phyloP scores from a whole-genome alignment of 345 rosid species.

The Eucalyptus dawsonii region DNA sequence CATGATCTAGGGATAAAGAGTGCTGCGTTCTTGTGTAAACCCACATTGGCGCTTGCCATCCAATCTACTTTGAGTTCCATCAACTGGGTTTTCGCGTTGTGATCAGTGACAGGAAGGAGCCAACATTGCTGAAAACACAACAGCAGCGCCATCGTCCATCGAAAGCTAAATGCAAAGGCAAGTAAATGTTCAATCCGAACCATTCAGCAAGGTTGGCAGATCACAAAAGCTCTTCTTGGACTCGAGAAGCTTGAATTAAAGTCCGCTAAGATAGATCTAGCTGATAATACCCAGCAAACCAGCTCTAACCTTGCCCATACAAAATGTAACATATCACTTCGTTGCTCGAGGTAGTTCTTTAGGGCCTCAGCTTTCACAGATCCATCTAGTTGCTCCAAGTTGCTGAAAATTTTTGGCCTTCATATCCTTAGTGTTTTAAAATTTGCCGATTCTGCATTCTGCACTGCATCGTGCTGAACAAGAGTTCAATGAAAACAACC shows the following conservation, averaged over 20 bases:
- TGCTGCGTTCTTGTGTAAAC: neutral
- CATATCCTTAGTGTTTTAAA: neutral
- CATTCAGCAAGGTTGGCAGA: neutral
- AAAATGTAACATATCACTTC: neutral
- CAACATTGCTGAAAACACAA: neutral
- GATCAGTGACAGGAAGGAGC: neutral
- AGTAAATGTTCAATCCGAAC: neutral
- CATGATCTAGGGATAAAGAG: neutral
- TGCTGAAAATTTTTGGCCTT: neutral
- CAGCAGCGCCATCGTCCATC: neutral
- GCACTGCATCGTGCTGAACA: neutral
- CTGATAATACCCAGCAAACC: neutral
- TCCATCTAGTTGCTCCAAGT: neutral
- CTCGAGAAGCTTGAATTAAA: neutral
- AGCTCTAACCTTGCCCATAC: neutral
- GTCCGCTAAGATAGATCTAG: neutral
- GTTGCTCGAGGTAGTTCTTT: neutral
- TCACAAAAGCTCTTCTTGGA: neutral
- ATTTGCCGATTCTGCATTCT: neutral
- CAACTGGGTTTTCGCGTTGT: accelerated
- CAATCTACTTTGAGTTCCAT: neutral
- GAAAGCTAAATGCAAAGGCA: no score
- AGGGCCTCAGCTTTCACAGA: neutral
- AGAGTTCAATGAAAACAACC: neutral
- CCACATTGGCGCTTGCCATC: neutral